Evolutionary conservation across 2,329 filamentous ascomycete genomes (phyloP), one percentile per base, ranked within the genome.

Genomic region (Stromatinia cepivora): DNA sequence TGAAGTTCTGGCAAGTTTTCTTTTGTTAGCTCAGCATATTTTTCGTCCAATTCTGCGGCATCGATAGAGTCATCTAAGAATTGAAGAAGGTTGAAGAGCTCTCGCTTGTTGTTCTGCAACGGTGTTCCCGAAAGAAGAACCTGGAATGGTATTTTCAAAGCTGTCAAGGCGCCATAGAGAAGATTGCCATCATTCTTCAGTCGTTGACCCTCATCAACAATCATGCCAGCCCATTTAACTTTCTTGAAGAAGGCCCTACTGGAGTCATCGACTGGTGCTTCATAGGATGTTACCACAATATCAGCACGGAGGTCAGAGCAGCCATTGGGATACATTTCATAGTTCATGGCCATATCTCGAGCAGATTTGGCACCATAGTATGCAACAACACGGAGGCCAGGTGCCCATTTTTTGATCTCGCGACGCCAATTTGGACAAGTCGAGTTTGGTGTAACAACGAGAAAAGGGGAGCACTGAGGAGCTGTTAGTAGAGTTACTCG

Each of bases 401-500:
- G 94, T 0, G 91, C 90, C 94, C 94, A 99, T 74, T 92, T 90
- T 81, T 97, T 96, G 79, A 98, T 93, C 78, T 99, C 95, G 62
- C 94, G 89, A 8, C 94, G 91, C 94, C 95, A 99, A 78, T 99
- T 99, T n/a, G 93, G 88, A 79, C 93, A 97, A 0, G 95, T 99
- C 0, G 94, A 90, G 77, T 98, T 98, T 0, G 95, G 95, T 0
- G 97, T 94, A 2, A 97, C 93, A 4, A 98, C 85, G 22, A 99
- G 84, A 77, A 97, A 98, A 0, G 95, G 95, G 86, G 92, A 98
- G 79, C 93, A 95, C 77, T 87, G 22, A 10, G 1, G 20, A 22
- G 28, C 10, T 34, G 20, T 69, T 69, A 83, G 76, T 87, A 85
- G 46, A 84, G 81, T 72, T 82, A 84, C 76, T 88, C 84, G 57